phyloP scores from a whole-genome alignment of 1,284 basidiomycete genomes.

The Ustilago shanxiensis region DNA sequence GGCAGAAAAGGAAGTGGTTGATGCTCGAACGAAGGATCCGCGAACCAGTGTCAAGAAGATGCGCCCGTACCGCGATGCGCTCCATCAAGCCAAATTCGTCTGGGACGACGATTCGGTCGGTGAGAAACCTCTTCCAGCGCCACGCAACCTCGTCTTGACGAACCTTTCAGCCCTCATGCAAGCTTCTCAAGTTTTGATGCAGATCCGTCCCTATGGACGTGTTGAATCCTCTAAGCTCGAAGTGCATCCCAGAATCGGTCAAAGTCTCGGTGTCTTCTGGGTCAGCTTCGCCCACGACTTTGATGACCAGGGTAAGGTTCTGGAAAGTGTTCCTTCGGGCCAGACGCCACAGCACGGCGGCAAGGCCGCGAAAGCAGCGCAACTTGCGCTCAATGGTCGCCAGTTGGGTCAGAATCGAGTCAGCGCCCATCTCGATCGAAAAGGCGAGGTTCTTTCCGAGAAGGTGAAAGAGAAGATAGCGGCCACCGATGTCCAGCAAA shows the following conservation, averaged over 20 bases:
- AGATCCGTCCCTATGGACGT: conserved; percentile 79
- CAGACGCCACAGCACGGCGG: conserved; percentile 44
- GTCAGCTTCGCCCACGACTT: conserved; percentile 76
- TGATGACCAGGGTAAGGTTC: conserved; percentile 45
- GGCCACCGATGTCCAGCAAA: conserved; percentile 27
- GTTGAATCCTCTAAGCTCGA: conserved; percentile 82
- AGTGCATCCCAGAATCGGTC: conserved; percentile 83
- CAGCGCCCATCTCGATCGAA: conserved; percentile 35
- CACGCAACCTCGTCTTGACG: conserved; percentile 78
- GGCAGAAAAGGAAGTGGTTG: conserved; percentile 23
- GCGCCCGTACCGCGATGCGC: conserved; percentile 9
- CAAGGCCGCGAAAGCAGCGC: conserved; percentile 45
- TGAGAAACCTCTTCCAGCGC: conserved; percentile 78
- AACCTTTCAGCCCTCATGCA: conserved; percentile 81
- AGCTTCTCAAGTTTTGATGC: conserved; percentile 77
- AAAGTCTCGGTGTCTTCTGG: conserved; percentile 84
- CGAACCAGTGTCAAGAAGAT: conserved; percentile 16
- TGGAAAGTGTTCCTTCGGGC: conserved; percentile 2
- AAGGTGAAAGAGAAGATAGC: conserved; percentile 35
- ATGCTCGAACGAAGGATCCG: conserved; percentile 19
- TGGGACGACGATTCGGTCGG: conserved; percentile 82
- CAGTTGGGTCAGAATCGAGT: conserved; percentile 26
- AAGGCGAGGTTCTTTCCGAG: conserved; percentile 28
- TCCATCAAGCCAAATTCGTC: conserved; percentile 71
- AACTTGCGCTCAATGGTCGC: conserved; percentile 31